Evolutionary conservation across 768 basidiomycete genomes (phyloP), one percentile per base, ranked within the genome.

Genomic region (Russula emetica): DNA sequence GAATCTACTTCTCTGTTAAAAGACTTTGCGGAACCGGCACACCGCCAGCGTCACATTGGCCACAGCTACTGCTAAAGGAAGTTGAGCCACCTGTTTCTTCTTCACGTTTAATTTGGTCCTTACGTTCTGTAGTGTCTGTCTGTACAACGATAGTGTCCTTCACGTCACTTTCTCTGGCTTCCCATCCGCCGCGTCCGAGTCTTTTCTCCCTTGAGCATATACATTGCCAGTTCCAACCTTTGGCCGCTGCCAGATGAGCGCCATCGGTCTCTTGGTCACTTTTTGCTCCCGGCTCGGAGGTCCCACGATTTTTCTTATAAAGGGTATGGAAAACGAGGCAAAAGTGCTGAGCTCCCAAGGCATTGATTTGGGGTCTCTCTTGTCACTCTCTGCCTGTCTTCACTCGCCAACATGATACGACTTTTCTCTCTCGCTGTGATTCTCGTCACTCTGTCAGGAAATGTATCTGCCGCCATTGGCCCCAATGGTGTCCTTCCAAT

Each of bases 401-500:
- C 50, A 18, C 38, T 60, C 42, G 30, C n/a, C 16, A 32, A 20
- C 11, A 54, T 45, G 60, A 45, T 63, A 51, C 58, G 22, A 18
- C 52, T 55, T 22, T n/a, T 30, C 28, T 40, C 58, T 40, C 47
- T 64, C 28, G 28, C 26, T 14, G 42, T 45, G 10, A 55, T 67
- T 26, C 59, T 63, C 22, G 34, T 58, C 1, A 47, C 62, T 26
- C 32, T 64, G 14, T 55, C 66, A 0, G 58, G 30, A 13, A 47
- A 52, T 6, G 49, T 18, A 9, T 60, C 51, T 5, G 69, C 69
- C 16, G 54, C 55, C 10, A 69, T 71, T 16, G 72, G 70, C 38
- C 70, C 72, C 11, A 51, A 49, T 22, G 63, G 64, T 11, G 26
- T 66, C 26, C 65, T 73, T 16, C 20, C 34, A 3, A 70, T 72